Base-by-base conservation (phyloP, 148 eudicot species). In the Heliosperma pusillum region DNA sequence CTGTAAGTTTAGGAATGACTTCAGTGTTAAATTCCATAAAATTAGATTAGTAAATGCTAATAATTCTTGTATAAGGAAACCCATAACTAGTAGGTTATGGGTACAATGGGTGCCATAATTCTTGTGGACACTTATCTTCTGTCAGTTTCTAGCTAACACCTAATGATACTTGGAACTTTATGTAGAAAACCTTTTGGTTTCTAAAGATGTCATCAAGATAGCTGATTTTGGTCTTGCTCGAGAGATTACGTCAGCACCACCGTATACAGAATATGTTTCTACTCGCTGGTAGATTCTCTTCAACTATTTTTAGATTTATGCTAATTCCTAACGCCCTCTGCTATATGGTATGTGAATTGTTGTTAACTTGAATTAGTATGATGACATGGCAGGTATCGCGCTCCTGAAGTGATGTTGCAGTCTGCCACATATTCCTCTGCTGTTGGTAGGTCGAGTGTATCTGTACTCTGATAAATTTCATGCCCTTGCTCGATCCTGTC, bases 161-260 rank as follows among this genome's bases (percentile, higher is more conserved):
- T 16, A 52, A 36, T 19, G 29, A 19, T 64, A 3, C n/a, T 75
- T 42, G 62, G 44, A 50, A 75, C 22, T 79, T 17, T 33, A 30
- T 71, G 57, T 87, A 94, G 97, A 94, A 78, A 94, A 94, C 80
- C 76, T 94, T 75, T 82, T 94, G 73, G 92, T 92, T 42, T 86
- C 97, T 22, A 94, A 92, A 78, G 89, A 89, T 50, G 47, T 82
- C 15, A 87, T 92, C 69, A 94, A 94, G 80, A 74, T 94, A 58
- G 98, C 97, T 85, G 98, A 94, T 88, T 94, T 94, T 84, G 97
- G 98, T 81, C 97, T 94, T 80, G 98, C 98, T 58, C 96, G 96
- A 26, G 98, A 94, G 80, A 84, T 86, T 25, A 83, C 52, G 75
- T 90, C 96, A 62, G 84, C 72, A 72, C 89, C 93, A 72, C 98